Evolutionary conservation across 805 yeast genomes (phyloP).

Genomic region (Candida ipomoeae): DNA sequence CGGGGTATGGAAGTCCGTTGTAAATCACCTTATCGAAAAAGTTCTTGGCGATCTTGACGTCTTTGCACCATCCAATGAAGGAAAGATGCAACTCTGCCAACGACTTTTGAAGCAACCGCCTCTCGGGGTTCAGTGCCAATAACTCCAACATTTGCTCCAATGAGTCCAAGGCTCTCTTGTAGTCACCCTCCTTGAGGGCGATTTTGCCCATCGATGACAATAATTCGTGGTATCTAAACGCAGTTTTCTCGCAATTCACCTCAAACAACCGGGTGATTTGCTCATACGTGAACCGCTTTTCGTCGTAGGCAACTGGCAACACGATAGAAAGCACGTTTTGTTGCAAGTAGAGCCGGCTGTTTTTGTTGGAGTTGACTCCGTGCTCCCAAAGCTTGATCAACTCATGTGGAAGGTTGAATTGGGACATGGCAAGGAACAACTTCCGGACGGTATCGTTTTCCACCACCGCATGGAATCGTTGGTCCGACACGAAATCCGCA

Average conservation of each 20-base stretch:
- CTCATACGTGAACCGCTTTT: constrained; percentile 55
- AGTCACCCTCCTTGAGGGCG: constrained; percentile 60
- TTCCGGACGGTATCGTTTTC: constrained; percentile 21
- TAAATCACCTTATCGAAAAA: constrained; percentile 71
- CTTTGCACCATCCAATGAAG: constrained; percentile 74
- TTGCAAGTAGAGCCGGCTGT: constrained; percentile 47
- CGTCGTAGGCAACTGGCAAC: constrained; percentile 60
- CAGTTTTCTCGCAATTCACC: constrained; percentile 30
- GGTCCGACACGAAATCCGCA: constrained; percentile 26
- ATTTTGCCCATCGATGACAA: constrained; percentile 72
- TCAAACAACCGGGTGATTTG: constrained; percentile 58
- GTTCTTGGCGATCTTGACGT: constrained; percentile 63
- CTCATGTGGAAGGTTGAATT: constrained; percentile 46
- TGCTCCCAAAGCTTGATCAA: constrained; percentile 69
- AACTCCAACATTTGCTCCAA: constrained; percentile 58
- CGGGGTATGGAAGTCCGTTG: constrained; percentile 67
- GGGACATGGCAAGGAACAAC: constrained; percentile 31
- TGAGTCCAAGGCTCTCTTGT: constrained; percentile 58
- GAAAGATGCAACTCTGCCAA: constrained; percentile 71
- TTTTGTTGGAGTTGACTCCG: constrained; percentile 44
- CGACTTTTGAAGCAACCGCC: constrained; percentile 21
- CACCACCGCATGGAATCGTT: constrained; percentile 27
- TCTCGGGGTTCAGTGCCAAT: constrained; percentile 12
- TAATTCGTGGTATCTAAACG: constrained; percentile 40
- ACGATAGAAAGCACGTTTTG: constrained; percentile 67